Evolutionary conservation across 192 early-diverging fungal species (phyloP), one percentile per base, ranked within the genome.

Genomic region (Coemansia sp.): DNA sequence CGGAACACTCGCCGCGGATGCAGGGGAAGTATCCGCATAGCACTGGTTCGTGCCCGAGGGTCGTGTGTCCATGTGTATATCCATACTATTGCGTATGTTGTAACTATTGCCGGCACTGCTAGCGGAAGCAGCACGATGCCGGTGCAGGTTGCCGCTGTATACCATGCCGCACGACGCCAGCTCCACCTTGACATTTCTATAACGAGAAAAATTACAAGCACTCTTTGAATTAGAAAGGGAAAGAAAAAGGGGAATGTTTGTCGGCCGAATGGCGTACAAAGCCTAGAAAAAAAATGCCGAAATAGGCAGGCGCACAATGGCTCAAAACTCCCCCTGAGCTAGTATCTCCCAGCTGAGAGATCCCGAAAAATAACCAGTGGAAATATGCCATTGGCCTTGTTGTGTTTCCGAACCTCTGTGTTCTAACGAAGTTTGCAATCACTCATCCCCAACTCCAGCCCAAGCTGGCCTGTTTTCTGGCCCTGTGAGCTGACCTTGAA

Each of bases 51-150:
- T n/a, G 73, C 66, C 20, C 73, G 66, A 41, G 66, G 73, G 66
- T 76, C 73, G 46, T 69, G 73, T 6, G 73, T 76, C 73, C 73
- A 76, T 3, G 73, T 76, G 44, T 76, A 76, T 17, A 69, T 46
- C 73, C 73, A 76, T 21, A 76, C 73, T 5, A 76, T 36, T 0
- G 53, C 58, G 34, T 76, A 76, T 31, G 55, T 56, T 14, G 52
- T 14, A 16, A 51, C 44, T 16, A 63, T 55, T 16, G 69, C 14
- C 5, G 73, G 73, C 8, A 76, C 11, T 3, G 66, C 66, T 47
- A 76, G 69, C 26, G 73, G 73, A 43, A 76, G 47, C 62, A 76
- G 53, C 26, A 51, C 62, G 10, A 62, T 49, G 14, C 53, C 53
- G 1, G 38, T 41, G 14, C 31, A 39, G 32, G 43, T 55, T 32